Evolutionary conservation across 106 monocot genomes (phyloP), one percentile per base, ranked within the genome.

Genomic region (Acanthochlamys bracteata): DNA sequence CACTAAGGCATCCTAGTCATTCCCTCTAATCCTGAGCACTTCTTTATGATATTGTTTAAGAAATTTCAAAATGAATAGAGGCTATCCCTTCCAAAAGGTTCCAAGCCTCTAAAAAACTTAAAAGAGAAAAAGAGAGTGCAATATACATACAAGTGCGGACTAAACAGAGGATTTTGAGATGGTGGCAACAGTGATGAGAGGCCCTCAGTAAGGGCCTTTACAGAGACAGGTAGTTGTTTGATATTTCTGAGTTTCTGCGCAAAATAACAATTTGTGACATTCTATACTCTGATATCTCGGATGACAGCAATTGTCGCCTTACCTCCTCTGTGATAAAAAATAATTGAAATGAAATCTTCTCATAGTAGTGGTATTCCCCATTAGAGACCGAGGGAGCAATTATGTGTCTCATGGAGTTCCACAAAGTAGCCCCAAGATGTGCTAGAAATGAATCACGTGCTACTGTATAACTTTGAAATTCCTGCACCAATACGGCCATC

Each of bases 271-370:
- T 45, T 45, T 45, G 7, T 7, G 13, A 9, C 43, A n/a, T n/a
- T n/a, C n/a, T n/a, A n/a, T n/a, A n/a, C n/a, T n/a, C n/a, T n/a
- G n/a, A n/a, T n/a, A n/a, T n/a, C n/a, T n/a, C n/a, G n/a, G n/a
- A n/a, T n/a, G n/a, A n/a, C n/a, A n/a, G n/a, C n/a, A n/a, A n/a
- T n/a, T 10, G 12, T 57, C 22, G 45, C 4, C 14, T 39, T 73
- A 90, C 95, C 84, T 96, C 86, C 54, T 90, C 84, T 43, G 95
- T 85, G 51, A 96, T 80, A 58, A 96, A 96, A 85, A 84, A 96
- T 54, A 96, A 27, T 61, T 96, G 95, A 82, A 84, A 96, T 27
- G 90, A 88, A 73, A 96, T 78, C 63, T 90, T 96, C n/a, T 96
- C 80, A 61, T 96, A 90, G 72, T 84, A 84, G 71, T 96, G 90